phyloP scores from a whole-genome alignment of 768 basidiomycete species.

The Trametes coccinea region DNA sequence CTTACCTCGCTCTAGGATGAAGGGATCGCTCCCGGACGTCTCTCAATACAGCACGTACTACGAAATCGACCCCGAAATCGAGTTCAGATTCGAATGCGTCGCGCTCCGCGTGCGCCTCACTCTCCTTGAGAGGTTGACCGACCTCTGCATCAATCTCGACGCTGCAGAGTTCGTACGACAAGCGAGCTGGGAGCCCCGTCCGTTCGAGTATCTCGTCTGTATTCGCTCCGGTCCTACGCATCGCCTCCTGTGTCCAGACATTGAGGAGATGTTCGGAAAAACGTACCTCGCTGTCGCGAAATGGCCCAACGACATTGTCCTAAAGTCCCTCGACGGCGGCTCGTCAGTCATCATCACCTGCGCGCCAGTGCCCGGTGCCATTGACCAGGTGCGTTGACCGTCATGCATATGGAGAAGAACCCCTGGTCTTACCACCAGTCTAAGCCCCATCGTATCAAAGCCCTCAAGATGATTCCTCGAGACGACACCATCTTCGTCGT shows the following conservation, averaged over 20 bases:
- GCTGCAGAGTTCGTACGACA: slow-evolving; percentile 40
- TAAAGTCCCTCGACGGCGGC: slow-evolving; percentile 42
- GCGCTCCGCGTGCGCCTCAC: slow-evolving; percentile 44
- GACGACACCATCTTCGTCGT: slow-evolving; percentile 28
- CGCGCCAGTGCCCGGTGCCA: not conserved
- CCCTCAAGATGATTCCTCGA: slow-evolving; percentile 23
- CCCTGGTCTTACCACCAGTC: too few species aligned
- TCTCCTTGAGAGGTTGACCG: slow-evolving; percentile 44
- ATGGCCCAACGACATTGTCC: slow-evolving; percentile 41
- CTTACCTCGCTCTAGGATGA: not conserved
- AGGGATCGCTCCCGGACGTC: slow-evolving; percentile 28
- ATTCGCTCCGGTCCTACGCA: slow-evolving; percentile 39
- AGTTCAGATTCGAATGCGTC: slow-evolving; percentile 47
- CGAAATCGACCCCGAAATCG: slow-evolving; percentile 44
- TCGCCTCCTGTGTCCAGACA: slow-evolving; percentile 36
- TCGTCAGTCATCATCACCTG: slow-evolving; percentile 43
- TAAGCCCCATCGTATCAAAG: slow-evolving; percentile 16
- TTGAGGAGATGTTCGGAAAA: slow-evolving; percentile 45
- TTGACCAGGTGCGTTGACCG: not conserved
- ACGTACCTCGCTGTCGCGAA: slow-evolving; percentile 47
- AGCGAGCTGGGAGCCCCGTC: slow-evolving; percentile 37
- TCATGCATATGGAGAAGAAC: not conserved
- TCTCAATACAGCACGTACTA: slow-evolving; percentile 38
- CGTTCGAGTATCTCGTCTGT: slow-evolving; percentile 43
- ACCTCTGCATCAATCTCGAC: slow-evolving; percentile 42